These are phyloP conservation scores for Eimeria brunetti DNA, from an alignment of 169 alveolate species.

Conservation along the genomic window DNA sequence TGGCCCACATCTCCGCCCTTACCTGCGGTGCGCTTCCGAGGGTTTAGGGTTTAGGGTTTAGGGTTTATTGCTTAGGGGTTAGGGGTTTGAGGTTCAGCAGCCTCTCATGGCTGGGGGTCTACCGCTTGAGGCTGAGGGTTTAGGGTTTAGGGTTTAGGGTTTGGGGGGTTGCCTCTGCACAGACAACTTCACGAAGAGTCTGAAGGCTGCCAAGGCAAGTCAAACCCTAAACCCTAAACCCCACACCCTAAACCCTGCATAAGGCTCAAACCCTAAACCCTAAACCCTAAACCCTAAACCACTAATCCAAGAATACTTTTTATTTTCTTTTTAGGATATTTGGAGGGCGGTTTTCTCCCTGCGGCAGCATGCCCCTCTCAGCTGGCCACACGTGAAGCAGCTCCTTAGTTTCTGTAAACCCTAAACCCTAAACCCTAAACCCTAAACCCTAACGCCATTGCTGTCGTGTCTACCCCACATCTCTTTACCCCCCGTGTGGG, in stretches of 20 bases:
- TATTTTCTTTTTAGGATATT: not conserved
- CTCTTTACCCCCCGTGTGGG: not conserved
- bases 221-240: not conserved
- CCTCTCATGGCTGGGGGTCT: not conserved
- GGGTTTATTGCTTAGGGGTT: not conserved
- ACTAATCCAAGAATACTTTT: not conserved
- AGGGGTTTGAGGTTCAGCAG: not conserved
- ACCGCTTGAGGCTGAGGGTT: not conserved
- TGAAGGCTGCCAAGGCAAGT: slow-evolving; percentile 10
- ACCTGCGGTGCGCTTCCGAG: not conserved
- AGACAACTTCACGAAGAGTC: slow-evolving; percentile 12
- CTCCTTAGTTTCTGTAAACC: slow-evolving; percentile 19
- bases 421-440: not conserved
- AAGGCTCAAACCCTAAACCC: not conserved
- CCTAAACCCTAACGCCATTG: not conserved
- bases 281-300: slow-evolving; percentile 31
- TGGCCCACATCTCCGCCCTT: slow-evolving; percentile 14
- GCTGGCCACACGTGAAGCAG: slow-evolving; percentile 20
- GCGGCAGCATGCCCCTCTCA: not conserved
- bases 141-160: slow-evolving; percentile 27
- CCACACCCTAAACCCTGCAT: not conserved
- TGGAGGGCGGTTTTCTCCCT: not conserved
- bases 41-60: slow-evolving; percentile 43
- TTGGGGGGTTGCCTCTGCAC: not conserved
- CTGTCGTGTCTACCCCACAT: not conserved